Base-by-base conservation (phyloP, 768 basidiomycete genomes). In the Lentinula edodes region DNA sequence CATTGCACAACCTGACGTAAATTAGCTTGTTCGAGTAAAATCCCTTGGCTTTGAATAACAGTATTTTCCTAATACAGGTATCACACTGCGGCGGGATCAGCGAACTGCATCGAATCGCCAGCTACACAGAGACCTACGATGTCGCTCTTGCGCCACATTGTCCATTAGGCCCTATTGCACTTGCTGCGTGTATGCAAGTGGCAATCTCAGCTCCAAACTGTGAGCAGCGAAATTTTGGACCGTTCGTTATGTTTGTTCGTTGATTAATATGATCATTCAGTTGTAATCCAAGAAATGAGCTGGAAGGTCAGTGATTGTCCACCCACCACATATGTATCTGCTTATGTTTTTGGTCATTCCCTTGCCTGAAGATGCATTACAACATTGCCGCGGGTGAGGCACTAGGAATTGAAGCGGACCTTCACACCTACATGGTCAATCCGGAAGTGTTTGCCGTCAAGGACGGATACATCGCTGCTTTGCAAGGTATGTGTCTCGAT, bases 101-200 rank as follows among this genome's bases (percentile, higher is more conserved):
- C 43, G 85, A 88, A 68, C 71, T 84, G 5, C 78, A 82, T 46
- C 77, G 83, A 46, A 84, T 88, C 20, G 84, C 86, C 5, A 73
- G 77, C 23, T 72, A 87, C 65, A 80, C 82, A 1, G 85, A 88
- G 70, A 84, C 81, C 3, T 90, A 89, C 68, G 90, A 90, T 63
- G 83, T 90, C 57, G 88, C 82, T 10, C 68, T 87, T 56, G 89
- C 87, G 0, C 88, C 89, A 5, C 88, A 90, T 67, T 89, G 87
- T 71, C 88, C 89, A 2, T 67, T 88, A 1, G 87, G 87, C 0
- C 89, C 88, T 0, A 82, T 91, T 35, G 86, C 88, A 0, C 78
- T 90, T 23, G 89, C 88, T 5, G 87, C 88, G 20, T 86, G 84
- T 66, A 80, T 89, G 46, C 85, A 89, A 58, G 78, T 90, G 3